Conservation (phyloP, 306 rosid genomes). For the Amphicarpaea edgeworthii region DNA sequence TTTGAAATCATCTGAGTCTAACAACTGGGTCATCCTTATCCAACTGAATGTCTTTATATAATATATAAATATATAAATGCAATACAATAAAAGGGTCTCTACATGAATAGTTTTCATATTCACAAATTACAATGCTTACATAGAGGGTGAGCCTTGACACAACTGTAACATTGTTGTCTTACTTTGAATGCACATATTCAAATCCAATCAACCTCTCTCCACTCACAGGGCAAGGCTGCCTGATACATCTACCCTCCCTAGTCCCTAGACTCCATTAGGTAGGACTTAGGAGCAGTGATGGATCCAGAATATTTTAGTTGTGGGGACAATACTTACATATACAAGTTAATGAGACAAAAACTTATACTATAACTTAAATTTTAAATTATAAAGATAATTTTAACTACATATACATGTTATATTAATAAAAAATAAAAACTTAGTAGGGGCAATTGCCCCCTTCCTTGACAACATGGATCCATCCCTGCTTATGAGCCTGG, state of each 20-base stretch:
- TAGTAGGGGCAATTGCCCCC: too few relatives aligned
- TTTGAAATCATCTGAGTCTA: background rate
- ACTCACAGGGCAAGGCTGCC: background rate
- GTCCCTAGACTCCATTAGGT: background rate
- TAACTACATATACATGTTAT: too few relatives aligned
- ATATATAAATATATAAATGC: constrained; percentile 10
- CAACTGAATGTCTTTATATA: background rate
- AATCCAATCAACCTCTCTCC: background rate
- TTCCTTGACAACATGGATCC: too few relatives aligned
- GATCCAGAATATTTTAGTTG: too few relatives aligned
- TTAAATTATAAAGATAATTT: too few relatives aligned
- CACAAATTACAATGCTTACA: background rate
- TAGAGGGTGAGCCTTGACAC: background rate
- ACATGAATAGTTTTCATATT: background rate
- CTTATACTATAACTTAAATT: too few relatives aligned
- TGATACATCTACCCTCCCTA: background rate
- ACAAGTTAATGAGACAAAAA: too few relatives aligned
- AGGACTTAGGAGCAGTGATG: too few relatives aligned
- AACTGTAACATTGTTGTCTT: background rate
- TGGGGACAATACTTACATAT: too few relatives aligned
- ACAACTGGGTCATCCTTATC: constrained; percentile 14
- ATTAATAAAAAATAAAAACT: too few relatives aligned
- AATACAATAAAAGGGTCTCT: background rate
- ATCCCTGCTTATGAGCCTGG: too few relatives aligned
- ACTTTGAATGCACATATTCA: background rate